Evolutionary conservation across 495 filamentous ascomycete genomes (phyloP).

Genomic region (Lasiosphaeris hirsuta): DNA sequence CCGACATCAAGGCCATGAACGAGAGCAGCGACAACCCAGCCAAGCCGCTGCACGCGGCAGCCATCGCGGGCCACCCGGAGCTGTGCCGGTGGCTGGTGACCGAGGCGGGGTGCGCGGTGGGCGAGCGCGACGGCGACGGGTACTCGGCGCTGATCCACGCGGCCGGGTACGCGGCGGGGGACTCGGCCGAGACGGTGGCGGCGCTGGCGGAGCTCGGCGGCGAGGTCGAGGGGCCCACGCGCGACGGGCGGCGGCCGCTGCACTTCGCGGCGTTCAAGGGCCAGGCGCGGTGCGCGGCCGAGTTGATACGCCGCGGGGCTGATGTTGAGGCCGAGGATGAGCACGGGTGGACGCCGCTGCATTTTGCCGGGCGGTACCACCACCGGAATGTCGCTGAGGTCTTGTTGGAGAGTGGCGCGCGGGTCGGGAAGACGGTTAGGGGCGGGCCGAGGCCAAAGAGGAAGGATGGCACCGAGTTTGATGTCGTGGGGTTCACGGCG

Average conservation of each 20-base stretch:
- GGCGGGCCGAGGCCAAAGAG: slow-evolving; percentile 7
- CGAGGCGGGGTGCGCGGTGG: not conserved
- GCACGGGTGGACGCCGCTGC: slow-evolving; percentile 3
- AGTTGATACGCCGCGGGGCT: slow-evolving; percentile 3
- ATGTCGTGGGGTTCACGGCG: slow-evolving; percentile 6
- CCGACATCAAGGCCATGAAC: not conserved
- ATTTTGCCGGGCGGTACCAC: slow-evolving; percentile 3
- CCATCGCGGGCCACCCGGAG: not conserved
- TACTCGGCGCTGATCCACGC: slow-evolving; percentile 11
- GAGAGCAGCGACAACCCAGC: not conserved
- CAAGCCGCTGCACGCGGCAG: not conserved
- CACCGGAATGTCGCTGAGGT: not conserved
- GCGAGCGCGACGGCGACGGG: slow-evolving; percentile 2
- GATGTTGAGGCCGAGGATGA: slow-evolving; percentile 1
- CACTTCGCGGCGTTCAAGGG: slow-evolving; percentile 12
- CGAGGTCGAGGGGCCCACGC: not conserved
- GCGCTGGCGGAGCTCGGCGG: slow-evolving; percentile 1
- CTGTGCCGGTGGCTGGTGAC: not conserved
- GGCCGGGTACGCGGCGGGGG: not conserved
- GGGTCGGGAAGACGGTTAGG: not conserved
- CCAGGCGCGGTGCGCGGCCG: not conserved
- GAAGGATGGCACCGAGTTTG: slow-evolving; percentile 6
- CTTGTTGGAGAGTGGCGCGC: not conserved
- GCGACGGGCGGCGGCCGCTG: slow-evolving; percentile 1
- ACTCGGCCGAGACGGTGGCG: slow-evolving; percentile 2